Evolutionary conservation across 2,329 filamentous ascomycete species (phyloP), one percentile per base, ranked within the genome.

Genomic region (Fusarium marasasianum): DNA sequence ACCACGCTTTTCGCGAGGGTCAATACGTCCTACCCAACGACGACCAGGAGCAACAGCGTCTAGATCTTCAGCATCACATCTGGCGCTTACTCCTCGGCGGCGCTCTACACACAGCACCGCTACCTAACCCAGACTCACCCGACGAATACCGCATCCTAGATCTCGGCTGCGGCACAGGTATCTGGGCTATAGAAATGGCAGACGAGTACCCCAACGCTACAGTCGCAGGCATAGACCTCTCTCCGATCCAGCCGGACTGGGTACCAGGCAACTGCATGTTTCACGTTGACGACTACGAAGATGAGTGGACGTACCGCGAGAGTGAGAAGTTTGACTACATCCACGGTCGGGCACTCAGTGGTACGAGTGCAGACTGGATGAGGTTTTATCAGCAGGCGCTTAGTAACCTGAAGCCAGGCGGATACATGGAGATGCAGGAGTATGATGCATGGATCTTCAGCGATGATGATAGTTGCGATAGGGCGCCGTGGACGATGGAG

Each of bases 221-320:
- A 11, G 80, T 85, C 15, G 77, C 83, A 26, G 89, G 89, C 17
- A 84, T 88, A 11, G 89, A 91, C 76, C 83, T 91, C 6, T 89
- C 87, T 18, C 88, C 89, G 3, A 90, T 90, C 45, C 89, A 91
- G 76, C 88, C 88, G 6, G 69, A 67, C 14, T 79, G 86, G 81
- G 86, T 91, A 8, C 90, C 90, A 3, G 83, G 85, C 35, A 93
- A 93, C 75, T 88, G 91, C 67, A 86, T 87, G 64, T 93, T 93
- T 74, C 85, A 91, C 63, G 87, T 93, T 41, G 91, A 93, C 77
- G 91, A 93, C 77, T 87, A 89, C 41, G 89, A 91, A 77, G 86
- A 89, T 76, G 77, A 82, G 35, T 84, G 73, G 81, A 82, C 75
- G 57, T 80, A 67, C 37, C 69, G 69, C 20, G 65, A 74, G 6